Conservation (phyloP, 2,329 filamentous ascomycete genomes). For the Cucurbitaria berberidis region DNA sequence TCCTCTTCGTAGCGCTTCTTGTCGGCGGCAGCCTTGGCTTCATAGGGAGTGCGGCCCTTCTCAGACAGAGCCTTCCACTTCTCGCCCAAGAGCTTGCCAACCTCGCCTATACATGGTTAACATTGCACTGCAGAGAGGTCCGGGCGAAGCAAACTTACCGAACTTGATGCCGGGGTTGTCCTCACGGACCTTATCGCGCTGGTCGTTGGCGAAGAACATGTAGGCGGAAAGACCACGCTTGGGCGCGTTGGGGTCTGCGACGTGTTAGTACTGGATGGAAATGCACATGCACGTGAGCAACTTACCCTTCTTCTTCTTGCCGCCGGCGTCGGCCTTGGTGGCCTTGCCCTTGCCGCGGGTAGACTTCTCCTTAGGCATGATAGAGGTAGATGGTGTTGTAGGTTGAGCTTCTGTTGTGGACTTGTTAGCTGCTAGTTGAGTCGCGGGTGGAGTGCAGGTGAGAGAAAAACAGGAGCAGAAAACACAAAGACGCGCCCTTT, state of each 20-base stretch:
- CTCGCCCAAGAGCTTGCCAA: conserved; percentile 97
- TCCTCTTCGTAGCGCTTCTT: conserved; percentile 99
- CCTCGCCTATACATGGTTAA: conserved; percentile 70
- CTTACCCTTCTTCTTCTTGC: conserved; percentile 76
- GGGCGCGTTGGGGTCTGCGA: conserved; percentile 89
- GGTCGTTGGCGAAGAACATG: conserved; percentile 99
- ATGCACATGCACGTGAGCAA: conserved; percentile 17
- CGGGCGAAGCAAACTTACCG: conserved; percentile 61
- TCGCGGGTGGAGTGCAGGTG: background rate
- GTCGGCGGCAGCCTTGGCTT: conserved; percentile 93
- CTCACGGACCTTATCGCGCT: conserved; percentile 96
- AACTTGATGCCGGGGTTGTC: conserved; percentile 98
- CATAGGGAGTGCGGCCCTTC: conserved; percentile 91
- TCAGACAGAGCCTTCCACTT: conserved; percentile 97
- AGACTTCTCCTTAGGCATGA: conserved; percentile 72
- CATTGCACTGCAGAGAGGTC: background rate
- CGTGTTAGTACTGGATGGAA: conserved; percentile 12
- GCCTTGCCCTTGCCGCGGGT: conserved; percentile 67
- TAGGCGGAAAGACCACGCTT: conserved; percentile 99
- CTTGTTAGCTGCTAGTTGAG: conserved; percentile 16
- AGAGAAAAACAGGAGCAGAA: conserved; percentile 5
- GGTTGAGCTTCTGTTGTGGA: conserved; percentile 15
- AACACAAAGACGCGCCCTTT: background rate
- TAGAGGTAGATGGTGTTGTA: conserved; percentile 35
- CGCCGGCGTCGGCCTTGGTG: conserved; percentile 55